Conservation (phyloP, 495 filamentous ascomycete species). For the Hypoxylon lenormandii region DNA sequence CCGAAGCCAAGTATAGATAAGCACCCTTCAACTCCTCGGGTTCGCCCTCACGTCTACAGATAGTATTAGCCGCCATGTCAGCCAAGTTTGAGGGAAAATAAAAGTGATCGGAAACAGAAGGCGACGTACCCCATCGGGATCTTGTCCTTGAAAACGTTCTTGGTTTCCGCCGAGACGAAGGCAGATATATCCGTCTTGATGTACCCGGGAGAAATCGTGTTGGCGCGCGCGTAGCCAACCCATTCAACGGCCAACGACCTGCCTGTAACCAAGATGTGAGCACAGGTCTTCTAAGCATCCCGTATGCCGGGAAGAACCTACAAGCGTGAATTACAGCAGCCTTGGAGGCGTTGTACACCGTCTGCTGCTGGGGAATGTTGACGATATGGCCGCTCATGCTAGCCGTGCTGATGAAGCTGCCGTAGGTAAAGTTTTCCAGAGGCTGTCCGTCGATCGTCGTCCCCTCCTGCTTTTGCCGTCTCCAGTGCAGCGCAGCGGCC, state of each 20-base stretch:
- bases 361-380: conserved; percentile 87
- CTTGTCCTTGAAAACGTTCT: conserved; percentile 80
- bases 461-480: conserved; percentile 70
- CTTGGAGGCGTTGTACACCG: conserved; percentile 89
- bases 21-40: conserved; percentile 86
- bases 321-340: conserved; percentile 86
- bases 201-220: conserved; percentile 86
- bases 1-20: conserved; percentile 86
- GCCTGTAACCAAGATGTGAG: conserved; percentile 51
- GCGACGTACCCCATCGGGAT: conserved; percentile 78
- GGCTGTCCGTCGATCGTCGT: conserved; percentile 74
- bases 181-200: conserved; percentile 84
- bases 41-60: conserved; percentile 72
- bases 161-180: conserved; percentile 76
- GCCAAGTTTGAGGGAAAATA: neutral
- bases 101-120: conserved; percentile 8
- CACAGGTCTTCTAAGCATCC: neutral
- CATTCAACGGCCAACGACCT: conserved; percentile 86
- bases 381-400: conserved; percentile 88
- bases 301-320: conserved; percentile 51
- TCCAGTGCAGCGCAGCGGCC: conserved; percentile 76
- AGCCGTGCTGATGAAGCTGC: conserved; percentile 82
- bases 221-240: conserved; percentile 84
- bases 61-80: conserved; percentile 8
- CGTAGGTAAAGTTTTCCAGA: conserved; percentile 73